A percentile compares a stretch with the other conserved stretches of the same genome.
These are phyloP conservation scores for Alisma plantagoaquatica DNA, from an alignment of 106 monocot genomes.

Conservation along the genomic window DNA sequence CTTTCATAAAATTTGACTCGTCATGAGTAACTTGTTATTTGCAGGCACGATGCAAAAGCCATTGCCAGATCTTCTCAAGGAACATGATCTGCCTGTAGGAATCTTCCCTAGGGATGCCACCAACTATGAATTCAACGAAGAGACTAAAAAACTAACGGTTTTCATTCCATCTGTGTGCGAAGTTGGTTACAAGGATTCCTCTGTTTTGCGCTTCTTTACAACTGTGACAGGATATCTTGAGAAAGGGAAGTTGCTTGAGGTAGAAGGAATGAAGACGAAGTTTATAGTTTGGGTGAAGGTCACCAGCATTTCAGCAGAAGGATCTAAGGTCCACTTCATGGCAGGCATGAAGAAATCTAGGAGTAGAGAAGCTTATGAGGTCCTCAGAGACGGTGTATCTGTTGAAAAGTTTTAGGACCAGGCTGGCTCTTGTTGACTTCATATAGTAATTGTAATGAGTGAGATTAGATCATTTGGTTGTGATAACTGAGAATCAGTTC, in stretches of 20 bases:
- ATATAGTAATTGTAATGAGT: too few species aligned
- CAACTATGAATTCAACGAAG: too few species aligned
- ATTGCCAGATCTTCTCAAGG: slow-evolving; percentile 58
- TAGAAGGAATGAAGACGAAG: slow-evolving; percentile 84
- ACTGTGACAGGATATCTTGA: slow-evolving; percentile 66
- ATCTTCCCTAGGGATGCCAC: slow-evolving; percentile 74
- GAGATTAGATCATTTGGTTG: too few species aligned
- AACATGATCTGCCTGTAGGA: slow-evolving; percentile 65
- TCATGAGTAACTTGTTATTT: neutral
- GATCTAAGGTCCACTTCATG: slow-evolving; percentile 59
- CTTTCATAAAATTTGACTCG: neutral
- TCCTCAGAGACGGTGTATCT: slow-evolving; percentile 50
- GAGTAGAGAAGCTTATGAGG: slow-evolving; percentile 66
- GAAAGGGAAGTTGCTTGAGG: slow-evolving; percentile 66
- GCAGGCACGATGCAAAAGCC: slow-evolving; percentile 90
- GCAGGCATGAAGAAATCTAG: slow-evolving; percentile 63
- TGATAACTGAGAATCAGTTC: too few species aligned
- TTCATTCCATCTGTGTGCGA: too few species aligned
- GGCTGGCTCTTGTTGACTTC: too few species aligned
- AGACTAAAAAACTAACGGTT: too few species aligned
- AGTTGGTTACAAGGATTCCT: slow-evolving; percentile 92
- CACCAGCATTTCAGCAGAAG: slow-evolving; percentile 38
- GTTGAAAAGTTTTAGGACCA: slow-evolving; percentile 68
- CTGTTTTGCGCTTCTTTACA: slow-evolving; percentile 55
- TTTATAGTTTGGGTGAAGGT: slow-evolving; percentile 70